These are phyloP conservation scores for Monosiga brevicollis DNA, from an alignment of 78 protist species.

Conservation along the genomic window DNA sequence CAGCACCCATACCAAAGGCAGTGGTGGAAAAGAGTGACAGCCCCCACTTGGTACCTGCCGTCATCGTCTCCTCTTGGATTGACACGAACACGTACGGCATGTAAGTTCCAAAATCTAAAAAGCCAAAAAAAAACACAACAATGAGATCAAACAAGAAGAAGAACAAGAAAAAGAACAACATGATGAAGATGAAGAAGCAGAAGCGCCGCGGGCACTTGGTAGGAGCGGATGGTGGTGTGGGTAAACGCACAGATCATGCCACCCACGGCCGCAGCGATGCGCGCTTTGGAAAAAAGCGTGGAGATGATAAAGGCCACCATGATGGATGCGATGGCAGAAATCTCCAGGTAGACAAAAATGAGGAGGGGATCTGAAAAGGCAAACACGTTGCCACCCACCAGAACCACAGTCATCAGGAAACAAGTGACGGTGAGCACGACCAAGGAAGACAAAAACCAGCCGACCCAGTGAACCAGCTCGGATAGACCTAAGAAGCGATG, in stretches of 20 bases:
- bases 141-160: not conserved
- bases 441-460: not conserved
- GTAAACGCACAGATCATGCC: not conserved
- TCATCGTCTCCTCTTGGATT: not conserved
- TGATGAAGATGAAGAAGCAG: not conserved
- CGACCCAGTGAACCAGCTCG: not conserved
- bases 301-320: not conserved
- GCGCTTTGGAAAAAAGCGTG: not conserved
- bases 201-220: no score
- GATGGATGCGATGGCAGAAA: not conserved
- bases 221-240: no score
- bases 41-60: no score
- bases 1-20: not conserved
- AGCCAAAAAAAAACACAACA: not conserved
- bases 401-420: not conserved
- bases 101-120: not conserved
- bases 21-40: not conserved
- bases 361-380: not conserved
- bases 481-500: no score
- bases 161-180: not conserved
- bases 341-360: not conserved
- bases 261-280: not conserved
- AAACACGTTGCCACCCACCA: not conserved
- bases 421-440: not conserved
- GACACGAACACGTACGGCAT: conserved; percentile 2